Evolutionary conservation across 305 asterid species (phyloP).

Genomic region (Fraxinus nigra): DNA sequence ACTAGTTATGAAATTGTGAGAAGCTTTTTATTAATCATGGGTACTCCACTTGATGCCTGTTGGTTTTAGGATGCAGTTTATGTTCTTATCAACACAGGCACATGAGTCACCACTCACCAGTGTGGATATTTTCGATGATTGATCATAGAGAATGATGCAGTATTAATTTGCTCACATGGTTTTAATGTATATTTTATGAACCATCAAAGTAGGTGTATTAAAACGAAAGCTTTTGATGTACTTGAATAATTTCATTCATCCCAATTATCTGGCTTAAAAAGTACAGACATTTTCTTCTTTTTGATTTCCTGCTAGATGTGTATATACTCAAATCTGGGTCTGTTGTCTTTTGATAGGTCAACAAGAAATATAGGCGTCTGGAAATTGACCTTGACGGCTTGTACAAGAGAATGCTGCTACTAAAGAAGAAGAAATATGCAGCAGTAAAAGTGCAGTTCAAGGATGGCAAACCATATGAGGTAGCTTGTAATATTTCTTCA

Average conservation of each 20-base stretch:
- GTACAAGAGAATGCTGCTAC: constrained; percentile 95
- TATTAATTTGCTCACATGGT: constrained; percentile 7
- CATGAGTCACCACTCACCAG: constrained; percentile 6
- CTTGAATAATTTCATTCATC: constrained; percentile 15
- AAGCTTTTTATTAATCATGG: neutral
- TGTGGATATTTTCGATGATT: constrained; percentile 10
- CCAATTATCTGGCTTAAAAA: constrained; percentile 16
- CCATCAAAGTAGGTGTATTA: constrained; percentile 22
- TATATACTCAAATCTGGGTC: neutral
- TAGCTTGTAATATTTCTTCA: constrained; percentile 30
- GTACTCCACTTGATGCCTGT: neutral
- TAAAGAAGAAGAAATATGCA: constrained; percentile 98
- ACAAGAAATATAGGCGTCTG: constrained; percentile 89
- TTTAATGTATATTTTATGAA: neutral
- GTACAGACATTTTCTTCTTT: constrained; percentile 4
- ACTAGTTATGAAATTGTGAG: neutral
- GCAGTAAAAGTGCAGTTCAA: constrained; percentile 85
- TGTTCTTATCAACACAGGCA: constrained; percentile 3
- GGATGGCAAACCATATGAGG: constrained; percentile 78
- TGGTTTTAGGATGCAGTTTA: neutral
- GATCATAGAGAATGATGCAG: constrained; percentile 12
- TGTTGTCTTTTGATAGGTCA: constrained; percentile 58
- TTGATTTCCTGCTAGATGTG: constrained; percentile 10
- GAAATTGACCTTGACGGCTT: constrained; percentile 98
- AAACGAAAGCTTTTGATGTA: constrained; percentile 5